These are phyloP conservation scores for Planoprotostelium fungivorum DNA, from an alignment of 78 protist genomes.

Conservation along the genomic window DNA sequence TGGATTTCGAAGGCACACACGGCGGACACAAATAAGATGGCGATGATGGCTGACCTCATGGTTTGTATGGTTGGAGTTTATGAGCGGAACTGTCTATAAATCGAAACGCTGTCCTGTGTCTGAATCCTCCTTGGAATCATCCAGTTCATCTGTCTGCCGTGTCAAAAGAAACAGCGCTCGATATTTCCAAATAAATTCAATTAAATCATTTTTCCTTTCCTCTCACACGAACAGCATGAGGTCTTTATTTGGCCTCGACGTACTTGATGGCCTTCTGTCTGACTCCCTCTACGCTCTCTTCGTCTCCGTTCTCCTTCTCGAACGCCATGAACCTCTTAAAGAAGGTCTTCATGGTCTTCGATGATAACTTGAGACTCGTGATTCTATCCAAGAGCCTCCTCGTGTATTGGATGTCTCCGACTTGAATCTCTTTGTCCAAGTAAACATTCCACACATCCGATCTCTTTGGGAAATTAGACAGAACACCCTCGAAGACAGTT, in stretches of 20 bases:
- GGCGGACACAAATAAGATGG: too few species aligned
- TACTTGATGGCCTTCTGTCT: slow-evolving; percentile 56
- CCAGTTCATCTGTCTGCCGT: too few species aligned
- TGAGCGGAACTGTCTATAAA: too few species aligned
- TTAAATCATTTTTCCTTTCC: too few species aligned
- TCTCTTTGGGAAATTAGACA: slow-evolving; percentile 80
- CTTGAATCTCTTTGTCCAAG: slow-evolving; percentile 84
- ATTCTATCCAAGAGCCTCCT: slow-evolving; percentile 79
- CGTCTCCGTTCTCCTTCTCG: slow-evolving; percentile 71
- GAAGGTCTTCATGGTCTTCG: slow-evolving; percentile 85
- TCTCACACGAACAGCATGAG: too few species aligned
- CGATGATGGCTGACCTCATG: too few species aligned
- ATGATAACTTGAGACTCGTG: slow-evolving; percentile 51
- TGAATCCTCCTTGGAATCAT: too few species aligned
- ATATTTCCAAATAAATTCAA: too few species aligned
- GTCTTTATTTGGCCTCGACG: slow-evolving; percentile 45
- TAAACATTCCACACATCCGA: slow-evolving; percentile 93
- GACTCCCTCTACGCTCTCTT: slow-evolving; percentile 33
- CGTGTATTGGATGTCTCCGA: slow-evolving; percentile 1
- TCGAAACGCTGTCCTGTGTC: too few species aligned
- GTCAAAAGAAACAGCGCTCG: too few species aligned
- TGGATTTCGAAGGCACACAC: too few species aligned
- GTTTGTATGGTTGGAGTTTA: too few species aligned
- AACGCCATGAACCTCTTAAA: slow-evolving; percentile 76
- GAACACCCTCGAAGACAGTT: slow-evolving; percentile 64